Evolutionary conservation across 208 protist genomes (phyloP).

Genomic region (Crithidia brevicula): DNA sequence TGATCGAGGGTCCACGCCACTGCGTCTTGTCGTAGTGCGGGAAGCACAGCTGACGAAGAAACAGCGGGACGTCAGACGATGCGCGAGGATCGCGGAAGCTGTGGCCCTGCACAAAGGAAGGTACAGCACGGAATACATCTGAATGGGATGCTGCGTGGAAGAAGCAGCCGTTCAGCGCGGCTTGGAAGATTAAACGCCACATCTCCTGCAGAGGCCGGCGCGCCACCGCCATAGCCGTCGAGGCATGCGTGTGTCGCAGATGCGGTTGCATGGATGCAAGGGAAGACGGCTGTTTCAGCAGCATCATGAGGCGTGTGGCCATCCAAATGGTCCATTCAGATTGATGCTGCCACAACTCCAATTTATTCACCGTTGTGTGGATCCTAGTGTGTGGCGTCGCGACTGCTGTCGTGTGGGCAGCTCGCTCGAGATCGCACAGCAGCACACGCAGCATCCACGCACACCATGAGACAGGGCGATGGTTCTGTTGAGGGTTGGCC

Average conservation of each 20-base stretch:
- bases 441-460: conserved; percentile 31
- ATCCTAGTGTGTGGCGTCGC: not conserved
- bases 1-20: conserved; percentile 48
- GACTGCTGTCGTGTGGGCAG: not conserved
- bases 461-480: conserved; percentile 12
- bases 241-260: not conserved
- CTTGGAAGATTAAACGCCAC: conserved; percentile 18
- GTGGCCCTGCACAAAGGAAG: not conserved
- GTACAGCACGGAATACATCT: not conserved
- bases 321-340: not conserved
- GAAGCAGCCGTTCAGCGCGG: conserved; percentile 16
- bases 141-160: not conserved
- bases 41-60: conserved; percentile 23
- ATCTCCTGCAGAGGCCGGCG: conserved; percentile 14
- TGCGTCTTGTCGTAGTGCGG: conserved; percentile 34
- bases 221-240: not conserved
- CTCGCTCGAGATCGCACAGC: conserved; percentile 13
- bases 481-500: not conserved
- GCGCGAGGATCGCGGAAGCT: not conserved
- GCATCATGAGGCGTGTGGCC: not conserved
- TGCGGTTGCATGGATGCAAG: not conserved
- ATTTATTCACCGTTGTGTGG: not conserved
- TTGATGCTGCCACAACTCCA: conserved; percentile 3
- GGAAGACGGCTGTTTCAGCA: not conserved
- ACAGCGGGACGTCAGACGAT: not conserved